These are phyloP conservation scores for Myxozyma neotropica DNA, from an alignment of 805 yeast genomes.

Conservation along the genomic window DNA sequence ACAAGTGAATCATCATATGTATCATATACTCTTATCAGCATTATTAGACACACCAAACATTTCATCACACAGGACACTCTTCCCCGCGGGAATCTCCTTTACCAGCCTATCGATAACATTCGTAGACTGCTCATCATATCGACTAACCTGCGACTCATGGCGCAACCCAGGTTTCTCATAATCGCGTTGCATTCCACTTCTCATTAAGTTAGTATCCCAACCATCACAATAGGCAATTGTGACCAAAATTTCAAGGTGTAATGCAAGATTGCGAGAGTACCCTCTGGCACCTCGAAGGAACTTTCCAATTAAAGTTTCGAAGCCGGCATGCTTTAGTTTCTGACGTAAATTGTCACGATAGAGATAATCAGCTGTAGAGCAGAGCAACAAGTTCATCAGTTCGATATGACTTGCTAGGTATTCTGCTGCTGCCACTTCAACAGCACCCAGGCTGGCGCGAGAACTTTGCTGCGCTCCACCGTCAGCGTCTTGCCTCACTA, in stretches of 20 bases:
- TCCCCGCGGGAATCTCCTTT: neutral
- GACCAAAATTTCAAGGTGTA: constrained; percentile 12
- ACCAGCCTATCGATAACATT: neutral
- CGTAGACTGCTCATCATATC: neutral
- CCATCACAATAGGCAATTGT: constrained; percentile 17
- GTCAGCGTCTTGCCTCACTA: neutral
- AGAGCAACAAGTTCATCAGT: constrained; percentile 16
- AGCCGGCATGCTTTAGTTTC: constrained; percentile 19
- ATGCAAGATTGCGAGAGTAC: neutral
- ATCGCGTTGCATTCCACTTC: constrained; percentile 16
- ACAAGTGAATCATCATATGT: neutral
- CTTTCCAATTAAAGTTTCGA: constrained; percentile 19
- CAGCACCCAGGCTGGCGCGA: neutral
- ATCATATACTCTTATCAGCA: neutral
- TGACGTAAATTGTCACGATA: constrained; percentile 11
- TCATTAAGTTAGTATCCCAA: constrained; percentile 24
- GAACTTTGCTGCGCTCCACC: too few species aligned
- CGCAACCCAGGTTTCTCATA: neutral
- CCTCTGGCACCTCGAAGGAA: constrained; percentile 10
- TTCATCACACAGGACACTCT: neutral
- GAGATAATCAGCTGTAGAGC: neutral
- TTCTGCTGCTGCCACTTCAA: constrained; percentile 24
- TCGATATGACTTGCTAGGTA: constrained; percentile 29
- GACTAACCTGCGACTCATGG: neutral
- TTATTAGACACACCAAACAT: neutral